These are phyloP conservation scores for Lignosus rhinocerotis DNA, from an alignment of 1,284 basidiomycete genomes.

Conservation along the genomic window DNA sequence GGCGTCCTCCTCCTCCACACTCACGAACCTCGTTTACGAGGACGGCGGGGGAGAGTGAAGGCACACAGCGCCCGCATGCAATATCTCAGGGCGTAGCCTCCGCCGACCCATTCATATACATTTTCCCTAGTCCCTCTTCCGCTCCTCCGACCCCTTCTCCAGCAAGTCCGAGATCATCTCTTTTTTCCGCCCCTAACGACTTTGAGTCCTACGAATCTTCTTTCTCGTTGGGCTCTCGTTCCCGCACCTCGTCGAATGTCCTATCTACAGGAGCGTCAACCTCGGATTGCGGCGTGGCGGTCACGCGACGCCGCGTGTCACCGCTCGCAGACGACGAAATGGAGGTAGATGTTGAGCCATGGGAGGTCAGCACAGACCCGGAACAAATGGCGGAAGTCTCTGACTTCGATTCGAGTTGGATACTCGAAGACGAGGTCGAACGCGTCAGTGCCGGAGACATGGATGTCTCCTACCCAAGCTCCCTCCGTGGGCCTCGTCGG, in stretches of 20 bases:
- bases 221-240: conserved; percentile 8
- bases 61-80: not conserved
- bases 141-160: conserved; percentile 29
- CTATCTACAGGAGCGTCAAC: not conserved
- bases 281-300: not conserved
- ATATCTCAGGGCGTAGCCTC: conserved; percentile 11
- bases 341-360: conserved; percentile 30
- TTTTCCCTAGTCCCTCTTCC: conserved; percentile 37
- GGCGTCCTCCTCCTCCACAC: conserved; percentile 3
- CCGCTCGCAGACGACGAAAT: conserved; percentile 11
- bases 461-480: not conserved
- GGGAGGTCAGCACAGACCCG: conserved; percentile 29
- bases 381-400: conserved; percentile 4
- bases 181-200: conserved; percentile 31
- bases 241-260: conserved; percentile 8
- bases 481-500: not conserved
- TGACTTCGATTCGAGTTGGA: conserved; percentile 27
- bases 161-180: conserved; percentile 29
- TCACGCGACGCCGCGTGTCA: conserved; percentile 1
- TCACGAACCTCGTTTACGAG: not conserved
- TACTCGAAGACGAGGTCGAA: conserved; percentile 31
- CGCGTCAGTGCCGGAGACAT: conserved; percentile 25
- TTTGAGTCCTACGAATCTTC: conserved; percentile 11
- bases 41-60: not conserved
- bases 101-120: conserved; percentile 35